Conservation (phyloP, 805 yeast genomes). For the Metschnikowia sp. region DNA sequence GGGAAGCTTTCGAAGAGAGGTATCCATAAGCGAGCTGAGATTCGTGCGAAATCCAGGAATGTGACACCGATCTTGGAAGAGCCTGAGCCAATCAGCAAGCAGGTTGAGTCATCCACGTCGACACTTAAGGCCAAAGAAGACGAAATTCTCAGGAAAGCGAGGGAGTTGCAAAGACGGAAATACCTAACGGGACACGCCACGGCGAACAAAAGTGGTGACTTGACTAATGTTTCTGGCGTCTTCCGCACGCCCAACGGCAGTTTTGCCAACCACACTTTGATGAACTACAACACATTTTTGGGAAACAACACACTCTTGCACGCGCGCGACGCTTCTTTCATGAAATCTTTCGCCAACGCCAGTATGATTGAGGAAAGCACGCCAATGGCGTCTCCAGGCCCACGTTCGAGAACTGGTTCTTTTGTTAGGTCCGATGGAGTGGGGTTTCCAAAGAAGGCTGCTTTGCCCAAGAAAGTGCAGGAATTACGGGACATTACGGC, state of each 20-base stretch:
- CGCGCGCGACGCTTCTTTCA: conserved; percentile 23
- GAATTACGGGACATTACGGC: conserved; percentile 27
- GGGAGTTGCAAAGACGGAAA: conserved; percentile 25
- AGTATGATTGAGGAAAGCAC: conserved; percentile 38
- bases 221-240: conserved; percentile 10
- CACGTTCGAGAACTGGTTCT: conserved; percentile 8
- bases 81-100: no score
- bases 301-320: conserved; percentile 11
- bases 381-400: conserved; percentile 29
- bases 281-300: conserved; percentile 16
- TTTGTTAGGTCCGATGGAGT: background rate
- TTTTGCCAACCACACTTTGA: conserved; percentile 13
- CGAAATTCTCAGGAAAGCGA: conserved; percentile 26
- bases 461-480: conserved; percentile 22
- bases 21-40: conserved; percentile 16
- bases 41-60: conserved; percentile 4
- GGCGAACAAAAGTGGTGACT: conserved; percentile 11
- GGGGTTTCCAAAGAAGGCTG: background rate
- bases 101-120: background rate
- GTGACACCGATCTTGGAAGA: no score
- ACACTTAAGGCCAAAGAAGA: conserved; percentile 20
- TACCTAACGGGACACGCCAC: conserved; percentile 32
- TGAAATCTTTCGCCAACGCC: conserved; percentile 29
- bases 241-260: conserved; percentile 14
- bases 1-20: conserved; percentile 34